Evolutionary conservation across 2,329 filamentous ascomycete genomes (phyloP), one percentile per base, ranked within the genome.

Genomic region (Pseudopithomyces chartarum): DNA sequence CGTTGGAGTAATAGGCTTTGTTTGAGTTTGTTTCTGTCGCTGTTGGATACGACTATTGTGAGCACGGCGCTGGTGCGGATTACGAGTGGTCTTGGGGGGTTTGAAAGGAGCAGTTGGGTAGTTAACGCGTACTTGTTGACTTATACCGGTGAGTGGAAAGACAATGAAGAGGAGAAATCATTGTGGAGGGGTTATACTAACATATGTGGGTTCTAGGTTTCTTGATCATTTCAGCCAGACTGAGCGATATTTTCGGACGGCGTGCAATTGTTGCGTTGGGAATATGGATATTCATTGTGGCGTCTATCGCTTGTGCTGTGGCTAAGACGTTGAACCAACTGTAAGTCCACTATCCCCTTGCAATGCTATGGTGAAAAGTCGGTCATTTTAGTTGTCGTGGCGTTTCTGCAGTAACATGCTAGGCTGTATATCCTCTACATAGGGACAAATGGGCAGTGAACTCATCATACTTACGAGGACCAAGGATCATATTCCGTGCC

Each of bases 231-330:
- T 71, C 62, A 60, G 68, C 68, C 5, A 74, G 73, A 53, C 38
- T 71, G 10, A 73, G 70, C 43, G 71, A 75, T 55, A 68, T 74
- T 6, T 46, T 73, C 20, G 73, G 71, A 7, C 65, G 71, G 6
- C 73, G 73, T 36, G 33, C 51, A 2, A 52, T 60, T 1, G 60
- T 66, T 10, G 50, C 68, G n/a, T 52, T 59, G 4, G 55, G 65
- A n/a, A 55, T 74, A 8, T 48, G 61, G 11, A 64, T 70, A 26
- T 64, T 74, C 44, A 63, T 66, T 12, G 62, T 55, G 3, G 73
- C 70, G 19, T 73, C 71, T 0, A 62, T 64, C 23, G 71, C 60
- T n/a, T 75, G 71, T 23, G 71, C 69, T 2, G 66, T 64, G 8
- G 61, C 71, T 12, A 67, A 69, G 26, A 69, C 68, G 11, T 64